phyloP scores from a whole-genome alignment of 2,329 filamentous ascomycete genomes.

The Arthrobotrys iridis region DNA sequence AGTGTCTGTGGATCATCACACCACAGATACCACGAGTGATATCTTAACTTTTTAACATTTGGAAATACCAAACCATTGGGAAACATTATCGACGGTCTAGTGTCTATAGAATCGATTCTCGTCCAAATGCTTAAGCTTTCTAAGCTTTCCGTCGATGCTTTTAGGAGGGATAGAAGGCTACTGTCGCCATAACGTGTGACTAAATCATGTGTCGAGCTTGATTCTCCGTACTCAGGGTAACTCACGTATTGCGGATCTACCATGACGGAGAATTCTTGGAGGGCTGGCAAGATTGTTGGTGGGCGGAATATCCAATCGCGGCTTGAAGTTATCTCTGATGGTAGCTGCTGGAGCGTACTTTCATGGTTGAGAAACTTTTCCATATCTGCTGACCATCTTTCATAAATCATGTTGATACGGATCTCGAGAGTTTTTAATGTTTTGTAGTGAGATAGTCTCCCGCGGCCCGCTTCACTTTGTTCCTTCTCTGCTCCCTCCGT shows the following conservation, averaged over 20 bases:
- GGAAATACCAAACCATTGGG: not conserved
- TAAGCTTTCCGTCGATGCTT: not conserved
- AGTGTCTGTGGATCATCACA: not conserved
- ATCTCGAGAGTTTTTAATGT: not conserved
- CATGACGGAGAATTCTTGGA: not conserved
- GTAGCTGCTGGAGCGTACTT: not conserved
- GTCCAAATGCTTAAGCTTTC: not conserved
- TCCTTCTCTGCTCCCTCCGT: not conserved
- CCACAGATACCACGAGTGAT: not conserved
- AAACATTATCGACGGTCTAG: not conserved
- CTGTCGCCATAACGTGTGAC: not conserved
- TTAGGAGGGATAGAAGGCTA: not conserved
- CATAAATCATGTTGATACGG: not conserved
- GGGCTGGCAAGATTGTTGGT: not conserved
- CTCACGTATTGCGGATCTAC: not conserved
- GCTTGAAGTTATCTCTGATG: too few species aligned
- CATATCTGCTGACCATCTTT: not conserved
- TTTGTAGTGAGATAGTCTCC: not conserved
- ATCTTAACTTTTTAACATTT: not conserved
- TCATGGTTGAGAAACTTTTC: not conserved
- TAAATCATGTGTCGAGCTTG: not conserved
- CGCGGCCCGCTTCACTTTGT: too few species aligned
- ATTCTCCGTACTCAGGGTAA: not conserved
- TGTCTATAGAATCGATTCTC: not conserved
- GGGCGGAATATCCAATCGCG: not conserved